These are phyloP conservation scores for Arachis stenosperma DNA, from an alignment of 306 rosid genomes.

Conservation along the genomic window DNA sequence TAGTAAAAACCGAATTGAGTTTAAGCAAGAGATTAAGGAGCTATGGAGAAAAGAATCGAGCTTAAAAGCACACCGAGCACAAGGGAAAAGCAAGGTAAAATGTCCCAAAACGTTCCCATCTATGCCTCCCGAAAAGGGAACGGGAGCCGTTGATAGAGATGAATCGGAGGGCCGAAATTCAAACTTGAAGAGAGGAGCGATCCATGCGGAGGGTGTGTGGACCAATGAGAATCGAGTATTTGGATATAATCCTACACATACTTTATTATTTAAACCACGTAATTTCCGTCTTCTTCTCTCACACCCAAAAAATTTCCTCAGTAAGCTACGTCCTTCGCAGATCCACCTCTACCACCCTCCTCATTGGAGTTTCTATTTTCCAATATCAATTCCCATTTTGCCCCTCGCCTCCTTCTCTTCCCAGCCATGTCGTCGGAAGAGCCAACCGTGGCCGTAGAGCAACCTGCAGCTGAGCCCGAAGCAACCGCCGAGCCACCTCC, in stretches of 20 bases:
- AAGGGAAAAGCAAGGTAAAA: background rate
- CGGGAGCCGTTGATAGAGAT: conserved; percentile 54
- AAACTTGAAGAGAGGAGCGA: conserved; percentile 47
- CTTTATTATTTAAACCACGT: conserved; percentile 67
- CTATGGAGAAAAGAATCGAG: conserved; percentile 49
- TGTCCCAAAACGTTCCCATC: conserved; percentile 25
- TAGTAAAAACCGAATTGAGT: conserved; percentile 29
- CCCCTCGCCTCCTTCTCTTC: background rate
- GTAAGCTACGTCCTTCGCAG: conserved; percentile 20
- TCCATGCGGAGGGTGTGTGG: conserved; percentile 54
- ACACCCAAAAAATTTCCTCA: conserved; percentile 48
- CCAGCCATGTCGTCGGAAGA: conserved; percentile 67
- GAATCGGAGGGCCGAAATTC: conserved; percentile 55
- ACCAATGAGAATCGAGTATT: conserved; percentile 62
- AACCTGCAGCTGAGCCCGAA: conserved; percentile 34
- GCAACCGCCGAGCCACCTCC: conserved; percentile 35
- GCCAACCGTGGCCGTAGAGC: conserved; percentile 45
- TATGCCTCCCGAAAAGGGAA: conserved; percentile 27
- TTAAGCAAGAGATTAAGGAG: conserved; percentile 20
- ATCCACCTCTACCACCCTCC: background rate
- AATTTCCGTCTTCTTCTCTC: conserved; percentile 55
- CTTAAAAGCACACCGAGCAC: conserved; percentile 75
- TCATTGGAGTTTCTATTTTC: background rate
- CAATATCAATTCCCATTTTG: background rate
- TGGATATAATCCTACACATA: conserved; percentile 43